Base-by-base conservation (phyloP, 148 eudicot genomes). In the Talinum fruticosum region DNA sequence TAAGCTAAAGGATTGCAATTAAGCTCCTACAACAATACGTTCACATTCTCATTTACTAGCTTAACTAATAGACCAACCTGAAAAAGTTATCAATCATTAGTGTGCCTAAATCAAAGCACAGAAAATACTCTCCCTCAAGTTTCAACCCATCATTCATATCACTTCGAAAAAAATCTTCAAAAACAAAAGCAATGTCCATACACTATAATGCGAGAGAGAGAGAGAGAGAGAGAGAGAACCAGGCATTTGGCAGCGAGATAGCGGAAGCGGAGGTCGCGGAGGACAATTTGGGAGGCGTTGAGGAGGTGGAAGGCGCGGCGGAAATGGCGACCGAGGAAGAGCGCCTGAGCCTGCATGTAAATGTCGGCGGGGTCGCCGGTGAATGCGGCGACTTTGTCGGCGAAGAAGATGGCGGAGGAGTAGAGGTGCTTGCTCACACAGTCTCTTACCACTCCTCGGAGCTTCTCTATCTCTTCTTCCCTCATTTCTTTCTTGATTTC, bases 231-330 rank as follows among this genome's bases (percentile, higher is more conserved):
- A 28, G 36, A n/a, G 79, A 84, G 21, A 0, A 94, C 98, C 66
- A 96, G 94, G 81, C 99, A 96, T 84, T 96, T 93, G 79, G 99
- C 99, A 45, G 97, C 97, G 73, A 96, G 97, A 84, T 96, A 96
- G 49, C 94, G 97, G 71, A 96, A 96, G 8, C 97, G 97, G 71
- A 93, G 97, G 71, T 96, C 99, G 18, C 94, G 88, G 69, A 83
- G 94, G 14, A 96, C 97, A 70, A 96, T 88, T 33, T 84, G 97
- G 12, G 99, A 96, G 73, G 99, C 90, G 76, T 93, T 93, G 64
- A 96, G 94, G 71, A 96, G 97, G 82, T 93, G 99, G 72, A 88
- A 96, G 28, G 99, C 97, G 33, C 97, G 93, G 36, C 99, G 91
- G 35, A 91, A 93, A 68, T 96, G 99, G 57, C 99, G 97, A 47